Evolutionary conservation across 345 rosid genomes (phyloP).

Genomic region (Euphorbia peplus): DNA sequence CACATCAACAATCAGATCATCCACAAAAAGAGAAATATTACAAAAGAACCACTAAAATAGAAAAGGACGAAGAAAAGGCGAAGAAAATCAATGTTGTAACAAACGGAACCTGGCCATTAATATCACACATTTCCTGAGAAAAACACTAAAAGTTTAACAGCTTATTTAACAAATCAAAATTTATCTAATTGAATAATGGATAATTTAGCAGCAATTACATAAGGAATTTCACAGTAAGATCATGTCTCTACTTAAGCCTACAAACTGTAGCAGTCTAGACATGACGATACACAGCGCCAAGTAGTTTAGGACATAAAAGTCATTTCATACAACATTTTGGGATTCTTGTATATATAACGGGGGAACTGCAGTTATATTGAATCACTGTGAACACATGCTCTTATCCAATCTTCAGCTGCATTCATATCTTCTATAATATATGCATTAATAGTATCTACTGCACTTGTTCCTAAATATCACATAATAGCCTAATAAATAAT

Average conservation of each 20-base stretch:
- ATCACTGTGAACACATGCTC: too few species aligned
- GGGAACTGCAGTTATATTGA: neutral
- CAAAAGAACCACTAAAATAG: too few species aligned
- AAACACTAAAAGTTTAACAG: neutral
- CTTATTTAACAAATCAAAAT: neutral
- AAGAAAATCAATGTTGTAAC: neutral
- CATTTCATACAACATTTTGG: neutral
- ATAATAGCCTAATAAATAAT: neutral
- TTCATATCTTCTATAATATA: neutral
- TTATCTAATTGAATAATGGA: conserved; percentile 1
- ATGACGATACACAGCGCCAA: neutral
- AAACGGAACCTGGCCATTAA: neutral
- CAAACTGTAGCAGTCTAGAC: neutral
- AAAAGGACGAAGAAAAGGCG: too few species aligned
- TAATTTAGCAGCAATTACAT: neutral
- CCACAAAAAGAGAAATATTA: neutral
- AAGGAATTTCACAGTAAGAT: neutral
- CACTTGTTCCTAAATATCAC: neutral
- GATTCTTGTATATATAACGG: neutral
- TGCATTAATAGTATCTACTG: neutral
- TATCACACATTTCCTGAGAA: neutral
- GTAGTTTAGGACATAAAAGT: neutral
- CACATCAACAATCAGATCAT: neutral
- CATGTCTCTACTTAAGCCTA: neutral
- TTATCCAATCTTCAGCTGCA: too few species aligned